These are phyloP conservation scores for Epipyxis sp. DNA, from an alignment of 108 stramenopile species.

Conservation along the genomic window DNA sequence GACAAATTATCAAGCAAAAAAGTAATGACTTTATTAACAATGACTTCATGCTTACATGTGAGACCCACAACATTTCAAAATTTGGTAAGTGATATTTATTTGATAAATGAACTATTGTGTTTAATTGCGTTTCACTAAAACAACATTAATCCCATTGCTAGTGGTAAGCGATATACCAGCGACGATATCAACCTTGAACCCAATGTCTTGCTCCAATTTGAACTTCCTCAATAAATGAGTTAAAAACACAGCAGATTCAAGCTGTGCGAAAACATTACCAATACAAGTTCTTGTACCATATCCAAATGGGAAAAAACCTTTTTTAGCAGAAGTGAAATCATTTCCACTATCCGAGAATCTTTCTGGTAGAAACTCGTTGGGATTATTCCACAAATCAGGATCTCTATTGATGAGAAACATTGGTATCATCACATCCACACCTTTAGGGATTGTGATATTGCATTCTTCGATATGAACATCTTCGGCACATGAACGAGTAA, in stretches of 20 bases:
- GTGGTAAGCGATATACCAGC: slow-evolving; percentile 42
- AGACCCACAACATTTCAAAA: no score
- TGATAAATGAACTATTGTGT: neutral
- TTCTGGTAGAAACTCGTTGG: slow-evolving; percentile 44
- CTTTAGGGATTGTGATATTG: slow-evolving; percentile 25
- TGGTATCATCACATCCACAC: slow-evolving; percentile 7
- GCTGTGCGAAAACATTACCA: slow-evolving; percentile 39
- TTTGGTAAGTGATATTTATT: no score
- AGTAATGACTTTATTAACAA: no score
- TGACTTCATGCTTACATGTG: no score
- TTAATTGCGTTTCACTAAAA: neutral
- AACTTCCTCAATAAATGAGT: slow-evolving; percentile 17
- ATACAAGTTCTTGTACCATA: slow-evolving; percentile 46
- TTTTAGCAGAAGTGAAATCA: slow-evolving; percentile 17
- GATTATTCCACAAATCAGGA: slow-evolving; percentile 39
- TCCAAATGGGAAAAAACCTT: slow-evolving; percentile 48
- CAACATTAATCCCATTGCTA: slow-evolving; percentile 37
- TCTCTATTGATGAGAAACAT: slow-evolving; percentile 38
- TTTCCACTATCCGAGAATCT: slow-evolving; percentile 30
- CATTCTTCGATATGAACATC: slow-evolving; percentile 21
- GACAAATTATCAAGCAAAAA: no score
- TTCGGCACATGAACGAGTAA: neutral
- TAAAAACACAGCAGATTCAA: slow-evolving; percentile 36
- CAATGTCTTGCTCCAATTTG: slow-evolving; percentile 25
- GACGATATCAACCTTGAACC: slow-evolving; percentile 38